Base-by-base conservation (phyloP, 345 rosid genomes). In the Linum usitatissimum region DNA sequence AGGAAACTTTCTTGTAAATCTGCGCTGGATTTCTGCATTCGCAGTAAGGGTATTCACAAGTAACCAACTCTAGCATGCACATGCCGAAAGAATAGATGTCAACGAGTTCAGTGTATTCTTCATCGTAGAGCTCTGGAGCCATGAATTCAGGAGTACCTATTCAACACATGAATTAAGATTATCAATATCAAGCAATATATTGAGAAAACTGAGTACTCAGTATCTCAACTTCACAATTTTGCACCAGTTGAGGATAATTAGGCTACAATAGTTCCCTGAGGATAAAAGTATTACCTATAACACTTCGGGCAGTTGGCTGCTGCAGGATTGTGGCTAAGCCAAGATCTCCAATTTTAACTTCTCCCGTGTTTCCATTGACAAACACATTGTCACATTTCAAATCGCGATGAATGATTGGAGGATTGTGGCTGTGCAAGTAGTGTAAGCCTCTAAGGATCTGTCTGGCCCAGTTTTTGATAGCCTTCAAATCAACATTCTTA, bases 111-210 rank as follows among this genome's bases (percentile, higher is more conserved):
- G 54, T 64, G 55, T 70, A 70, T 28, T 54, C 53, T 49, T 70
- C 73, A 30, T 70, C 73, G 53, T 70, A 70, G 60, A 70, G 10
- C 51, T 70, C 73, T 59, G 73, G 73, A 19, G 73, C 73, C 73
- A 70, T 70, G 64, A 70, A 70, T 60, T 70, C 73, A 23, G 65
- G 73, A 15, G 73, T 70, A 45, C 73, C 73, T 83, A 65, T 65
- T 6, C 51, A 7, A 45, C 51, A 45, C 4, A 15, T 31, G 49
- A 60, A 30, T 57, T 17, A 70, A 23, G 28, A 23, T 23, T 23
- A 23, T 23, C 55, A 18, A 65, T 18, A 56, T 18, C 65, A 58
- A 30, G 19, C 63, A 45, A 21, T 10, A 13, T 19, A 17, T 31
- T 38, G 45, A 20, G 15, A 48, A 17, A 39, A 49, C 2, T 40